A percentile compares a stretch with the other conserved stretches of the same genome.
These are phyloP conservation scores for Tetrahymena malaccensis DNA, from an alignment of 73 alveolate genomes.

Conservation along the genomic window DNA sequence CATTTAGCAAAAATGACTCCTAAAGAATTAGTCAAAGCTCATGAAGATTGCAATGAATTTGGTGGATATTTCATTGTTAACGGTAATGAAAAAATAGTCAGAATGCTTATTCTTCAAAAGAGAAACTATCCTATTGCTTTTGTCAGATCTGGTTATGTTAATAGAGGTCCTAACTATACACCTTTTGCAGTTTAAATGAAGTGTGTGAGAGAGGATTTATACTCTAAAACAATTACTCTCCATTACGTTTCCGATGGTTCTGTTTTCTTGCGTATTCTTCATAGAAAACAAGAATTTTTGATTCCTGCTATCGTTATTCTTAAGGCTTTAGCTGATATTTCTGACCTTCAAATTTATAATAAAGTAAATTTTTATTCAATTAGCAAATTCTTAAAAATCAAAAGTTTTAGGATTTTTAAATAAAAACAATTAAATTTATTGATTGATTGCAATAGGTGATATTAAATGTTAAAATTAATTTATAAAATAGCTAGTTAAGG, in stretches of 20 bases:
- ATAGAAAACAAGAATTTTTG: constrained; percentile 88
- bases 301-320: constrained; percentile 90
- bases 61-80: constrained; percentile 97
- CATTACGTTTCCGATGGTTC: constrained; percentile 96
- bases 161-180: constrained; percentile 87
- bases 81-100: constrained; percentile 91
- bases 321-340: constrained; percentile 75
- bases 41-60: constrained; percentile 92
- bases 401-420: too few species aligned
- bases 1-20: constrained; percentile 78
- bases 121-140: constrained; percentile 97
- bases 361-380: background rate
- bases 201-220: constrained; percentile 96
- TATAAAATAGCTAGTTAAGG: constrained; percentile 65
- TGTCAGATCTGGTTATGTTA: constrained; percentile 78
- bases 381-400: background rate
- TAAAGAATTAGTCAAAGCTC: constrained; percentile 74
- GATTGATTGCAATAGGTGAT: background rate
- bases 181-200: constrained; percentile 91
- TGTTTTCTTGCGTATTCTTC: constrained; percentile 77
- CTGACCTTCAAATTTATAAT: constrained; percentile 84
- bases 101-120: constrained; percentile 95
- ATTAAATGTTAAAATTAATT: too few species aligned
- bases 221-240: constrained; percentile 85
- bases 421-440: too few species aligned